Percentiles rank a stretch among this genome's conserved stretches.
Evolutionary conservation across 2,329 filamentous ascomycete species (phyloP).

Genomic region (Pseudocercospora cruenta): DNA sequence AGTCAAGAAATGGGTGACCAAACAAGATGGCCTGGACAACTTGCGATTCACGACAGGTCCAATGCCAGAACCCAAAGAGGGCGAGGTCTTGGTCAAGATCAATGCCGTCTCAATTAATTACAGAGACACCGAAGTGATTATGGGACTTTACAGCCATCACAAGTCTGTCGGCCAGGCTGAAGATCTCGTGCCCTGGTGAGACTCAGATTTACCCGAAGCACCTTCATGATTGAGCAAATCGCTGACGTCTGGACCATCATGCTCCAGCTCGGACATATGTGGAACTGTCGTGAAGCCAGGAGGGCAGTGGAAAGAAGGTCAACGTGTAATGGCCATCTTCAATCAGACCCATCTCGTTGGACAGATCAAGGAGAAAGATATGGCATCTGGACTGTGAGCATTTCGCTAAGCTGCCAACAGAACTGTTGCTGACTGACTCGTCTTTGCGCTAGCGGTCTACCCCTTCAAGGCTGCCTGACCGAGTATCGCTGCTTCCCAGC

Average conservation of each 20-base stretch:
- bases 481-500: conserved; percentile 64
- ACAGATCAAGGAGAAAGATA: conserved; percentile 60
- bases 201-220: neutral
- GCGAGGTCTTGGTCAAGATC: conserved; percentile 57
- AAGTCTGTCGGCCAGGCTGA: conserved; percentile 50
- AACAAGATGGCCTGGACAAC: conserved; percentile 49
- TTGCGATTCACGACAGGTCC: conserved; percentile 41
- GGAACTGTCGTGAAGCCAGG: conserved; percentile 61
- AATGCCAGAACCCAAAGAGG: conserved; percentile 41
- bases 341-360: conserved; percentile 60
- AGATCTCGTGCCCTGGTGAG: conserved; percentile 60
- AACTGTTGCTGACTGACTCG: neutral
- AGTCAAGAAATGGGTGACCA: conserved; percentile 43
- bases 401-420: neutral
- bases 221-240: neutral
- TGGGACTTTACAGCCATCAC: conserved; percentile 70
- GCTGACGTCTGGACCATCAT: neutral
- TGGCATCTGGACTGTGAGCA: conserved; percentile 55
- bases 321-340: conserved; percentile 70
- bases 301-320: conserved; percentile 58
- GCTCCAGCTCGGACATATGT: conserved; percentile 65
- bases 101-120: conserved; percentile 59
- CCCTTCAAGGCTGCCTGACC: conserved; percentile 60
- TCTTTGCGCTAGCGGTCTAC: conserved; percentile 51
- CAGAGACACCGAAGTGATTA: conserved; percentile 61